Evolutionary conservation across 495 filamentous ascomycete species (phyloP).

Genomic region (Penicillium salamii): DNA sequence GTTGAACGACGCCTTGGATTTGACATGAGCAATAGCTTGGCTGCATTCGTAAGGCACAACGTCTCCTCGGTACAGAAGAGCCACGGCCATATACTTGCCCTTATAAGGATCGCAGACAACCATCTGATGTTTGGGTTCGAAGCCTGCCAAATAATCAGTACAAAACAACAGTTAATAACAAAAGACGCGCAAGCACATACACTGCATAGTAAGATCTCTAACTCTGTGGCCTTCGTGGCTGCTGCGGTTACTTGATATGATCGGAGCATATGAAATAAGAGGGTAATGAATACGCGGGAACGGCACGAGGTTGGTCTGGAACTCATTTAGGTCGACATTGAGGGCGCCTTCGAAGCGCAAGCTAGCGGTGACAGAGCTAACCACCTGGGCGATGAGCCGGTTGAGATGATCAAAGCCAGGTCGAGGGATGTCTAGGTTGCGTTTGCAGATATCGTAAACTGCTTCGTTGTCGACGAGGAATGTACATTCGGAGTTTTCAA

Average conservation of each 20-base stretch:
- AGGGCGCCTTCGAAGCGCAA: conserved; percentile 87
- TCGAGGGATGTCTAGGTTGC: conserved; percentile 83
- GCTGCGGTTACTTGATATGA: conserved; percentile 76
- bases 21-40: conserved; percentile 74
- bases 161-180: background rate
- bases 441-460: conserved; percentile 88
- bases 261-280: conserved; percentile 83
- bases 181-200: conserved; percentile 39
- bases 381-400: conserved; percentile 86
- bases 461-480: conserved; percentile 94
- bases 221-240: conserved; percentile 92
- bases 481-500: conserved; percentile 90
- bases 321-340: conserved; percentile 90
- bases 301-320: conserved; percentile 92
- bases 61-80: conserved; percentile 85
- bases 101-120: conserved; percentile 89
- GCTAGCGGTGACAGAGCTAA: conserved; percentile 87
- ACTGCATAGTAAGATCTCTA: conserved; percentile 82
- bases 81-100: conserved; percentile 93
- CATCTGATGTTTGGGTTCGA: conserved; percentile 96
- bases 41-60: conserved; percentile 83
- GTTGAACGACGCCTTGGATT: conserved; percentile 86
- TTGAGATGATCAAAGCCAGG: conserved; percentile 86
- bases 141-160: conserved; percentile 45
- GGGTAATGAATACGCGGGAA: conserved; percentile 93